Percentiles rank a stretch among this genome's conserved stretches.
Evolutionary conservation across 1,284 basidiomycete genomes (phyloP).

Genomic region (Sutorius eximius): DNA sequence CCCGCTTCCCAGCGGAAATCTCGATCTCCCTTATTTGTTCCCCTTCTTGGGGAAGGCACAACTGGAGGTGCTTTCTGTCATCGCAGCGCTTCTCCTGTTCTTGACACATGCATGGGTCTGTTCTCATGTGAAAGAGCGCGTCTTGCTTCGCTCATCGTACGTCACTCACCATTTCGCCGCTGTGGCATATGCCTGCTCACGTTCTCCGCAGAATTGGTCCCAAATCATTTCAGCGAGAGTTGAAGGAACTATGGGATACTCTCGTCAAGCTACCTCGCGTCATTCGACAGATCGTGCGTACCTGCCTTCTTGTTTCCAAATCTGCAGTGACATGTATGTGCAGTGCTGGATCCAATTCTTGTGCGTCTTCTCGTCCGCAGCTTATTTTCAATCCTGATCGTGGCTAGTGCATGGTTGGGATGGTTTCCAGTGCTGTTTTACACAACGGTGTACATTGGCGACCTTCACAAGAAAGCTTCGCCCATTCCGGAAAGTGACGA

Average conservation of each 20-base stretch:
- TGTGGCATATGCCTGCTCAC: conserved; percentile 15
- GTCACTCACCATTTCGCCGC: conserved; percentile 10
- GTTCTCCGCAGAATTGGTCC: conserved; percentile 9
- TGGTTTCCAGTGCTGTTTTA: conserved; percentile 94
- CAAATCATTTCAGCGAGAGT: conserved; percentile 51
- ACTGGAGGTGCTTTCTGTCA: conserved; percentile 69
- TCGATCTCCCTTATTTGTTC: conserved; percentile 65
- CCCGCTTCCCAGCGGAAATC: conserved; percentile 56
- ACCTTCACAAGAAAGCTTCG: conserved; percentile 68
- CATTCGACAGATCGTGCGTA: conserved; percentile 77
- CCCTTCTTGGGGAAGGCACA: conserved; percentile 77
- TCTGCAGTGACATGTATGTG: conserved; percentile 5
- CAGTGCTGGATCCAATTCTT: conserved; percentile 86
- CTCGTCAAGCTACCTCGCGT: conserved; percentile 67
- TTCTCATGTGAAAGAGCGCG: conserved; percentile 72
- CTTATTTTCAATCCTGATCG: conserved; percentile 6
- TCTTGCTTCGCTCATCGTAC: conserved; percentile 56
- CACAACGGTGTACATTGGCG: conserved; percentile 83
- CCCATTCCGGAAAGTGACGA: conserved; percentile 37
- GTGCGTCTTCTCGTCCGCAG: conserved; percentile 45
- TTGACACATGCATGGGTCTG: conserved; percentile 59
- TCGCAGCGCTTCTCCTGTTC: conserved; percentile 56
- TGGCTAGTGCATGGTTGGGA: conserved; percentile 69
- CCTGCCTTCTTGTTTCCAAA: conserved; percentile 8
- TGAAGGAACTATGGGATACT: conserved; percentile 68